Evolutionary conservation across 192 early-diverging fungal genomes (phyloP).

Genomic region (Coemansia sp.): DNA sequence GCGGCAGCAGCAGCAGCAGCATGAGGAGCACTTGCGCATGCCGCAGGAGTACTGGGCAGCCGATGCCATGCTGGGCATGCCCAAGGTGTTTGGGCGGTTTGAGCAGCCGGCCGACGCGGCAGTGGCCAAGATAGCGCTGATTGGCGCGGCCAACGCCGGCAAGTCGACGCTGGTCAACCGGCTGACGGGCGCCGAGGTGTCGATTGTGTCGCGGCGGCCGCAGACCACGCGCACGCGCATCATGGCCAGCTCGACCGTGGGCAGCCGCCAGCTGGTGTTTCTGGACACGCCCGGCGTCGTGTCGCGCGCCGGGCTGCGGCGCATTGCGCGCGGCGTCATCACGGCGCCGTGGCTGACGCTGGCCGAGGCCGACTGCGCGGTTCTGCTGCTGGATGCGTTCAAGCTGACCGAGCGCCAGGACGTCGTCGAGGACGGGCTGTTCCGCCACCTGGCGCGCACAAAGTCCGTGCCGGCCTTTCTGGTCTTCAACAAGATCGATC

Average conservation of each 20-base stretch:
- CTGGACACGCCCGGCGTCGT: slow-evolving; percentile 51
- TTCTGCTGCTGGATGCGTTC: slow-evolving; percentile 40
- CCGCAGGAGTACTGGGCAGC: slow-evolving; percentile 11
- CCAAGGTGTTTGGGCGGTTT: slow-evolving; percentile 35
- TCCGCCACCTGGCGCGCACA: slow-evolving; percentile 12
- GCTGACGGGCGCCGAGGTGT: slow-evolving; percentile 55
- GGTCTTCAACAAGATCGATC: slow-evolving; percentile 44
- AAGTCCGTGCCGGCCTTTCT: slow-evolving; percentile 21
- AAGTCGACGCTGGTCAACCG: slow-evolving; percentile 77
- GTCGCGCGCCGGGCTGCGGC: slow-evolving; percentile 25
- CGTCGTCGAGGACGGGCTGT: slow-evolving; percentile 31
- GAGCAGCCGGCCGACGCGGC: slow-evolving; percentile 61
- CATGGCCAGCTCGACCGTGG: slow-evolving; percentile 55
- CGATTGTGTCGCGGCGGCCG: slow-evolving; percentile 64
- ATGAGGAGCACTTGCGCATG: slow-evolving; percentile 2
- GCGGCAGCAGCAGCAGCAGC: neutral
- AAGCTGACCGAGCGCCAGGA: slow-evolving; percentile 26
- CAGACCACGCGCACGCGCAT: slow-evolving; percentile 70
- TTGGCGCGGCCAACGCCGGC: slow-evolving; percentile 70
- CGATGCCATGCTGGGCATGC: slow-evolving; percentile 15
- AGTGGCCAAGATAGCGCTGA: slow-evolving; percentile 57
- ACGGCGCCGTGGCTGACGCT: slow-evolving; percentile 46
- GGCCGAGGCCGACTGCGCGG: slow-evolving; percentile 18
- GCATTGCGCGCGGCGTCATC: slow-evolving; percentile 30
- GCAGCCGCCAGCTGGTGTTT: slow-evolving; percentile 60